phyloP scores from a whole-genome alignment of 495 filamentous ascomycete species.

The Talaromyces nanjingensis region DNA sequence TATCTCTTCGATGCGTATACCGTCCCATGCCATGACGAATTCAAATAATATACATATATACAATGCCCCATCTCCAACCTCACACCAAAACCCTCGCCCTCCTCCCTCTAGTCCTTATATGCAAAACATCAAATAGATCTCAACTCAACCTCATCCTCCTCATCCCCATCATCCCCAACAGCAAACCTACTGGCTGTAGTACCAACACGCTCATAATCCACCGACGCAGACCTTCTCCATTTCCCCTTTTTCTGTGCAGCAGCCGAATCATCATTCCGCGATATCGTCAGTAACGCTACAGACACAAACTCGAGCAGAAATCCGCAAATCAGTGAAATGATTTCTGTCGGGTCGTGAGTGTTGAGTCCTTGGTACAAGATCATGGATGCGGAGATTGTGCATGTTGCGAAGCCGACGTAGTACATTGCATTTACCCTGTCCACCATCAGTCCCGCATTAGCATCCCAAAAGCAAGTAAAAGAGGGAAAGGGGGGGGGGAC shows the following conservation, averaged over 20 bases:
- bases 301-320: slow-evolving; percentile 96
- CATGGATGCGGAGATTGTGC: slow-evolving; percentile 92
- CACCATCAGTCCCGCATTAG: slow-evolving; percentile 22
- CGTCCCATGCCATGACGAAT: background rate
- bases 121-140: background rate
- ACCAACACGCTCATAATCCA: background rate
- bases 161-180: background rate
- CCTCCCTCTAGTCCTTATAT: background rate
- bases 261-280: slow-evolving; percentile 54
- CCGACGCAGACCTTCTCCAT: background rate
- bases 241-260: slow-evolving; percentile 57
- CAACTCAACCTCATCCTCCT: background rate
- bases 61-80: background rate
- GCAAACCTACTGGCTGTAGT: background rate
- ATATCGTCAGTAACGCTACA: slow-evolving; percentile 93
- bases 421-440: slow-evolving; percentile 94
- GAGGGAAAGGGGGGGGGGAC: slow-evolving; percentile 16
- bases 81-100: too few relatives aligned
- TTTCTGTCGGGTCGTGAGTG: slow-evolving; percentile 86
- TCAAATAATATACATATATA: background rate
- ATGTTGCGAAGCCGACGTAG: slow-evolving; percentile 97
- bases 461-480: background rate
- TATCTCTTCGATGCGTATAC: too few relatives aligned
- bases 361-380: slow-evolving; percentile 97
- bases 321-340: slow-evolving; percentile 83